Base-by-base conservation (phyloP, 805 yeast species). In the Metschnikowia matae region DNA sequence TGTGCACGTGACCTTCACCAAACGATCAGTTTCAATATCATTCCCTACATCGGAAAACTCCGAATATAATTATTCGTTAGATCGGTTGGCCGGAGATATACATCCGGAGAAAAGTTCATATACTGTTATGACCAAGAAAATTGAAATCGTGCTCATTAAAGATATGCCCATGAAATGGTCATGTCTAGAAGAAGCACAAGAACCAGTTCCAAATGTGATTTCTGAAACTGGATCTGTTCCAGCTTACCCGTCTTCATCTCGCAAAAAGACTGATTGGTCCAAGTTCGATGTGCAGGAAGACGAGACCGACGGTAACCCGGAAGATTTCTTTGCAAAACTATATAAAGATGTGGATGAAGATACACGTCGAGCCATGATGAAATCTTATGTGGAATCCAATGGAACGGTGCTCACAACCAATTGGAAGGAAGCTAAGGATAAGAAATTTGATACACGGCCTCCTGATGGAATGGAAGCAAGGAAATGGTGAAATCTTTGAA, bases 401-500 rank as follows among this genome's bases (percentile, higher is more conserved):
- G 99, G 99, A 18, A 94, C 99, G 0, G 82, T 96, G 1, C 73
- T 94, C 51, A 88, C 96, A 42, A 94, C 99, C 3, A 87, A 89
- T 63, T 94, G 99, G 99, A 79, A 71, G 10, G 96, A 89, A 52
- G 98, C 95, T 2, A 74, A 80, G 36, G 74, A 78, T 49, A 82
- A 81, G 52, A 74, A 66, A 18, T 86, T 85, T 40, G 86, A 84
- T 59, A 78, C 85, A 2, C 67, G 76, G 21, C 90, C 96, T 0
- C 96, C 96, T 0, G 85, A 82, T 40, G 92, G 89, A 13, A 77
- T 82, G 79, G 83, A 77, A 58, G 77, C 80, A 2, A 81, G 75
- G 60, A 69, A 74, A 42, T 84, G 84, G 83, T 67, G 48, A n/a
- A n/a, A n/a, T n/a, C n/a, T n/a, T n/a, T n/a, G n/a, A n/a, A n/a